Evolutionary conservation across 352 stramenopile species (phyloP), one percentile per base, ranked within the genome.

Genomic region (Globisporangium viniferum): DNA sequence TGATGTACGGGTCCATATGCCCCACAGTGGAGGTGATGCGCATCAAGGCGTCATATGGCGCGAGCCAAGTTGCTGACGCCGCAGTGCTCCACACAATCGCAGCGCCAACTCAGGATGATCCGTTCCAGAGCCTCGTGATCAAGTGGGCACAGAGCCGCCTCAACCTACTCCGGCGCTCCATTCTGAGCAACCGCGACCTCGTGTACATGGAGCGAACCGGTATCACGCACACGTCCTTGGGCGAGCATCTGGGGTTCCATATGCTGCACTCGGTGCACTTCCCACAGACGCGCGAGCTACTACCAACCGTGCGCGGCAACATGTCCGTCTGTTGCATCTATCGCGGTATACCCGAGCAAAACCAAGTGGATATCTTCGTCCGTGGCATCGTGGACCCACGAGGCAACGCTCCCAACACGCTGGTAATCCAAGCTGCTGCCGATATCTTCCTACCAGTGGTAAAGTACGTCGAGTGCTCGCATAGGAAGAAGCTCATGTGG

Each of bases 181-280:
- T 77, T 36, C 44, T 76, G 2, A 71, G 73, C 31, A 79, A 78
- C 68, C 76, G 76, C 2, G 76, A 83, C 73, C 80, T 81, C 61
- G 74, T 83, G 3, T 80, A 79, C 68, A 59, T 81, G 2, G 76
- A 83, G 35, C 69, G 66, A 6, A 81, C 68, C 0, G 72, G 72
- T 36, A 74, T 77, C 60, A 60, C 68, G 39, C 58, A 9, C 29
- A 54, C 74, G 14, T 66, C 71, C 6, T 74, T 58, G 3, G 74
- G 74, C 10, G 76, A 83, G n/a, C 63, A 70, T 3, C 62, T 78
- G 1, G 76, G 76, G 31, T 79, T 77, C 36, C 71, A 81, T 24
- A 57, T 81, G 9, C 54, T 81, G 20, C 76, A 83, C 64, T 83
- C 74, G 4, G 69, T 83, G 18, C 69, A 69, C 7, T 79, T 81